Conservation (phyloP, 2,329 filamentous ascomycete species). For the Penicillium brevicompactum region DNA sequence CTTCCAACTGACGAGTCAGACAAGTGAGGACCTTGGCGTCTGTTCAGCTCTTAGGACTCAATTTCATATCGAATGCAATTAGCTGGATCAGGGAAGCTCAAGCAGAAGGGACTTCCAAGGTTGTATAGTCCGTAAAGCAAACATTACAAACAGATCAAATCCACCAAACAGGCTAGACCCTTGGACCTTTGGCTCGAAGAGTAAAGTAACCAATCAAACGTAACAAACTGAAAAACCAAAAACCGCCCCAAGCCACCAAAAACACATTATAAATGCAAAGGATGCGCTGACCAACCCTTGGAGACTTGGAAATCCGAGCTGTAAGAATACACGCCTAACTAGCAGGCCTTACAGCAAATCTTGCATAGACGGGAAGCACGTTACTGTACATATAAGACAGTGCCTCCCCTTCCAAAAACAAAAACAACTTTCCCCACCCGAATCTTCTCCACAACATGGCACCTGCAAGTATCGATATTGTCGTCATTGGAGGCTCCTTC, state of each 20-base stretch:
- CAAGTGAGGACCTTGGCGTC: no score
- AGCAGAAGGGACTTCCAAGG: no score
- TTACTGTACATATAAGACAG: constrained; percentile 10
- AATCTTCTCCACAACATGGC: constrained; percentile 15
- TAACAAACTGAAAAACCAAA: background rate
- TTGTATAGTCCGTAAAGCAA: background rate
- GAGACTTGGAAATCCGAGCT: background rate
- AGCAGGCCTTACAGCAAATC: background rate
- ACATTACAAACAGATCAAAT: background rate
- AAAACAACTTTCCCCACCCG: background rate
- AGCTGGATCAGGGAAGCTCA: no score
- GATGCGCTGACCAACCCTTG: background rate
- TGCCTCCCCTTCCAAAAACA: constrained; percentile 1
- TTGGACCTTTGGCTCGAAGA: background rate
- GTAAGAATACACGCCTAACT: background rate
- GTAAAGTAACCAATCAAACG: background rate
- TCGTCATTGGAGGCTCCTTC: constrained; percentile 43
- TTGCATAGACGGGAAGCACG: background rate
- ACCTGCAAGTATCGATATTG: constrained; percentile 21
- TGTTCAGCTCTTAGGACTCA: no score
- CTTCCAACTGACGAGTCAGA: no score
- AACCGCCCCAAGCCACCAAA: background rate
- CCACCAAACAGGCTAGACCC: background rate
- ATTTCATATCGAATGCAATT: no score
- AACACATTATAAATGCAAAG: background rate